Evolutionary conservation across 768 basidiomycete genomes (phyloP), one percentile per base, ranked within the genome.

Genomic region (Rhizopogon vulgaris): DNA sequence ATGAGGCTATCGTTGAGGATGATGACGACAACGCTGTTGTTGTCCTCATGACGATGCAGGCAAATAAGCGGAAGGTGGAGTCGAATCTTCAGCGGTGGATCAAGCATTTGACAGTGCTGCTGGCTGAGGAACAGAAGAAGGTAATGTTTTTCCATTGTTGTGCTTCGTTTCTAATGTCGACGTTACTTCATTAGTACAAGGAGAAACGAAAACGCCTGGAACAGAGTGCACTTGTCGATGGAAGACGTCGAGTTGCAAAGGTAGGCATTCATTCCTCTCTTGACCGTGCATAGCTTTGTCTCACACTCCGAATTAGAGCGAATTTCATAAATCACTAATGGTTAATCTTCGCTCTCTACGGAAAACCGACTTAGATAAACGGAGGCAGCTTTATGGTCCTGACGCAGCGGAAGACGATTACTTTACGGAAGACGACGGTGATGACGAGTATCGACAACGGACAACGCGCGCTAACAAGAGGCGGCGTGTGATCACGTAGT

Each of bases 61-160:
- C 64, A 25, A 66, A 70, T 50, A 72, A 71, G 56, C 65, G 68
- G 47, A 69, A 65, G 38, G 70, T 67, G 3, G 76, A 78, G 56
- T 70, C 73, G 9, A 71, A 76, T 52, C 59, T 79, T 49, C 83
- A 86, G 58, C 67, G 73, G 40, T 90, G 87, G 87, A 79, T 89
- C 60, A 79, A 79, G 60, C 79, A 87, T 57, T 65, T 90, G 34
- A 70, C 74, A 6, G 70, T 74, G 15, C 65, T 90, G 39, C 68
- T 80, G 18, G 84, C 81, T 62, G 75, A 78, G 30, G 87, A 90
- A 60, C 82, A 84, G 55, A 77, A 78, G 56, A 89, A 87, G 78
- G 87, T 87, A 51, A 47, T 67, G 56, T 38, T 34, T 8, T 11
- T 9, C 3, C 1, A 15, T 34, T 22, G 36, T 34, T 15, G 39